Percentiles rank a stretch among this genome's conserved stretches.
Conservation (phyloP, 257 asterid genomes). For the Forsythia suspensa region DNA sequence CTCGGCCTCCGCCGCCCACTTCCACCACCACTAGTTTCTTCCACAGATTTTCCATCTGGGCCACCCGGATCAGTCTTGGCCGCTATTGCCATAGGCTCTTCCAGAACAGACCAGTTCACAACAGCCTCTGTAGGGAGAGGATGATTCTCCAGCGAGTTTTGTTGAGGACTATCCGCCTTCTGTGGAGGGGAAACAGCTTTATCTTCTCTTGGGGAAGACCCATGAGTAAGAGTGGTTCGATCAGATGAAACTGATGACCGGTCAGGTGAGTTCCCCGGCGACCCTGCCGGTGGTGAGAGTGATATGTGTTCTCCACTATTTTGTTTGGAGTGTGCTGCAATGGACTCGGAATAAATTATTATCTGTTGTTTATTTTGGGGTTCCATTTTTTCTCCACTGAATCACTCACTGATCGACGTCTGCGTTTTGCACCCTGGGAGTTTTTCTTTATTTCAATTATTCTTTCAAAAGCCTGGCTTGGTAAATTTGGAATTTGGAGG, state of each 20-base stretch:
- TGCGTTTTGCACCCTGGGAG: not conserved
- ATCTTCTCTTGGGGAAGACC: conserved; percentile 40
- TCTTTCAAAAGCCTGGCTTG: too few relatives aligned
- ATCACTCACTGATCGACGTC: not conserved
- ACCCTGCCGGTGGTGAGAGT: conserved; percentile 40
- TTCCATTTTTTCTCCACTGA: conserved; percentile 24
- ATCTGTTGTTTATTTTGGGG: conserved; percentile 14
- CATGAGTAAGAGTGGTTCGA: conserved; percentile 32
- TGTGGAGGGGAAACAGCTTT: conserved; percentile 18
- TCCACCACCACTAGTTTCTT: conserved; percentile 20
- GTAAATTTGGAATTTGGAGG: too few relatives aligned
- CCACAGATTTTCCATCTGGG: conserved; percentile 27
- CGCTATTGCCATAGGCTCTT: conserved; percentile 34
- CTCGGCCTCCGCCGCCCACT: conserved; percentile 31
- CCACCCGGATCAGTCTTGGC: conserved; percentile 16
- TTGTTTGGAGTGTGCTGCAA: conserved; percentile 27
- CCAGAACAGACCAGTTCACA: conserved; percentile 19
- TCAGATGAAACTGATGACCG: conserved; percentile 55
- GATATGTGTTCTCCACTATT: conserved; percentile 41
- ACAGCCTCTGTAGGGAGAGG: not conserved
- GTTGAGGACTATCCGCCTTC: conserved; percentile 22
- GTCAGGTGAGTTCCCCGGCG: conserved; percentile 53
- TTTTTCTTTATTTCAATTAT: too few relatives aligned
- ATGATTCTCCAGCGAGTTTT: conserved; percentile 27
- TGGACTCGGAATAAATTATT: not conserved